Evolutionary conservation across 106 monocot species (phyloP), one percentile per base, ranked within the genome.

Genomic region (Acorus gramineus): DNA sequence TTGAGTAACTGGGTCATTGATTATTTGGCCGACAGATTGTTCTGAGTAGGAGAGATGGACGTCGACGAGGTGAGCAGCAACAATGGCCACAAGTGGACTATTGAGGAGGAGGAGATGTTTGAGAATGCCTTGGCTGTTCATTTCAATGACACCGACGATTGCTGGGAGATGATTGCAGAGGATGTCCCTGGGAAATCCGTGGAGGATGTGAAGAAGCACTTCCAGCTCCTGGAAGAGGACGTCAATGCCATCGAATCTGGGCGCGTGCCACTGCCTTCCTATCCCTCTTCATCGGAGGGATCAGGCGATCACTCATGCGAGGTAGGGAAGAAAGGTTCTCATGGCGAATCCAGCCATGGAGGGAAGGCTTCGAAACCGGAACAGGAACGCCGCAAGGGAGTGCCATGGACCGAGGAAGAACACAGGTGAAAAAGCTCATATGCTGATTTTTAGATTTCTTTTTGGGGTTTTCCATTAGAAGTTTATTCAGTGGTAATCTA

Each of bases 331-430:
- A 78, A 78, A 66, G 69, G 64, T 52, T 59, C 63, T 7, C 67
- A 63, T 12, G 69, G 62, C 3, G 64, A 80, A 59, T 80, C 81
- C 0, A 57, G 69, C 45, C 71, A 73, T 58, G 73, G 79, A 44
- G 79, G 84, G 52, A 90, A 84, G 68, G 71, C 64, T 3, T 85
- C 90, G 13, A 78, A 72, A 67, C 53, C 84, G 4, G 90, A 95
- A 60, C 90, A 85, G 66, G 90, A 95, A 56, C 74, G 95, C 49
- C 67, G 86, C 9, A 95, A 90, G 56, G 90, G 95, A 28, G 85
- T 95, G 50, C 90, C 95, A 1, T 95, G 95, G 95, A 87, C 84
- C 5, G 95, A 95, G 78, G 90, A 95, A 51, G 95, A 95, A 60
- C 95, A 95, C 84, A 90, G 87, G 95, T 95, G 46, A 71, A 10